Evolutionary conservation across 768 basidiomycete genomes (phyloP), one percentile per base, ranked within the genome.

Genomic region (Suillus plorans): DNA sequence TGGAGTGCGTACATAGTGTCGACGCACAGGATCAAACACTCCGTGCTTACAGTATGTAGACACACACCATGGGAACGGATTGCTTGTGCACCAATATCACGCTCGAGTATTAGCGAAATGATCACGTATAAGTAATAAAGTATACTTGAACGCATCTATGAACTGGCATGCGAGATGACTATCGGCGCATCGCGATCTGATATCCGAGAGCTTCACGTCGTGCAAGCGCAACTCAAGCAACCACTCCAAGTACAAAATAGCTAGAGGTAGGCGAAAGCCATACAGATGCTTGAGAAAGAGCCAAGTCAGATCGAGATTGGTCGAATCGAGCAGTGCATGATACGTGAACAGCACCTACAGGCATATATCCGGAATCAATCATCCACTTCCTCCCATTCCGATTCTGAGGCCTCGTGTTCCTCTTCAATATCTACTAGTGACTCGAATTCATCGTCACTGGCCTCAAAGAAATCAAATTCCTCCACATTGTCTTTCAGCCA

Each of bases 401-500:
- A 62, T n/a, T 62, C 59, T 16, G 44, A 61, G 31, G 20, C 62
- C 36, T 62, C 62, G 9, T 44, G n/a, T 14, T 47, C 2, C 44
- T 76, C 74, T 6, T 73, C 77, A 16, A 69, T 69, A 28, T 76
- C 78, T 7, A 68, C 63, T 20, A 67, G 10, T 41, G 39, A 25
- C 18, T 41, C 66, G 49, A 74, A 77, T 20, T 78, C 87, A 37
- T 81, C 80, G 55, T 81, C 80, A 53, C 86, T 87, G 41, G 85
- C 80, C 64, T 86, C 86, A 65, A 87, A 90, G 66, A 79, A 82
- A 13, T 84, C 83, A 18, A 90, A 79, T 39, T 75, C 75, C 64
- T 85, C 81, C 60, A 87, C 59, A 67, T 89, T 78, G 6, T 73
- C 72, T 60, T 72, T 77, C 45, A 90, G 69, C 89, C 88, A 90